Evolutionary conservation across 2,329 filamentous ascomycete species (phyloP).

Genomic region (Myriosclerotinia duriaeana): DNA sequence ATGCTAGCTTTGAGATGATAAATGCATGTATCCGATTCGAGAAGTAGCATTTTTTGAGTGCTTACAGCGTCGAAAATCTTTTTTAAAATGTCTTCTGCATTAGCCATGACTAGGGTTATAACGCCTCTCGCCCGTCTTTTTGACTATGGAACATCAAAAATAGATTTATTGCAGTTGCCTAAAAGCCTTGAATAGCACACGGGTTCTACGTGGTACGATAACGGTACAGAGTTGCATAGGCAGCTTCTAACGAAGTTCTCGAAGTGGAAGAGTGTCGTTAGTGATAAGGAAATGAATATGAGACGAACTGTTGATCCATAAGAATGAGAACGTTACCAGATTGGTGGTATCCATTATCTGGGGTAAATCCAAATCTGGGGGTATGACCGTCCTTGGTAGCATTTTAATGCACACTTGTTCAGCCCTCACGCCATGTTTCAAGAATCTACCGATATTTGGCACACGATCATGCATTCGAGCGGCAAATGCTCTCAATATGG

Average conservation of each 20-base stretch:
- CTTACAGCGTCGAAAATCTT: not conserved
- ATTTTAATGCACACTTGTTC: not conserved
- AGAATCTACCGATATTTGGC: not conserved
- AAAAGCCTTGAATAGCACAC: not conserved
- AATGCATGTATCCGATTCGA: not conserved
- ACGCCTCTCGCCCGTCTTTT: not conserved
- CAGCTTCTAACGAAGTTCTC: not conserved
- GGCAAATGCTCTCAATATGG: not conserved
- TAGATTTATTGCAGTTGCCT: constrained; percentile 9
- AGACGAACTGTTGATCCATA: not conserved
- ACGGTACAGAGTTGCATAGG: constrained; percentile 8
- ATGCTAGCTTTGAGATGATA: not conserved
- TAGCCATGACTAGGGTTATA: not conserved
- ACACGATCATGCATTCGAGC: not conserved
- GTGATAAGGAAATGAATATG: not conserved
- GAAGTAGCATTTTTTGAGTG: not conserved
- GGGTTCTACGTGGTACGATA: constrained; percentile 6
- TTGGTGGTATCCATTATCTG: not conserved
- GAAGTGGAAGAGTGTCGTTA: not conserved
- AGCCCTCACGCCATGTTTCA: not conserved
- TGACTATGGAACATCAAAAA: not conserved
- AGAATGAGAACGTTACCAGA: not conserved
- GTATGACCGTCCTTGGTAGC: not conserved
- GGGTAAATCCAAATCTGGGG: not conserved
- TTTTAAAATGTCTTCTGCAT: not conserved